Conservation (phyloP, 345 rosid species). For the Citrus medica region DNA sequence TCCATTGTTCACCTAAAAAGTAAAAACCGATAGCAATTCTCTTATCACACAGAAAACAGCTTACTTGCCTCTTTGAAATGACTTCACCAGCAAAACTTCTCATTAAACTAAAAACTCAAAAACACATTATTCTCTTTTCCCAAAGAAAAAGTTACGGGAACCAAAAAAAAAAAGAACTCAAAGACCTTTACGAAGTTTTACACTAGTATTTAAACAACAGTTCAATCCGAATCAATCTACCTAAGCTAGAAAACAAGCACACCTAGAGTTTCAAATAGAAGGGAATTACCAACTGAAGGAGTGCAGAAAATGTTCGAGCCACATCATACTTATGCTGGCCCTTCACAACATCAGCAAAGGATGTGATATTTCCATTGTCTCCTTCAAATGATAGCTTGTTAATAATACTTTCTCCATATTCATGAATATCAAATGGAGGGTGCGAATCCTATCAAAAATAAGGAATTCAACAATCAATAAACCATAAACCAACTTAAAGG, state of each 20-base stretch:
- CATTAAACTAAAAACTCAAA: not conserved
- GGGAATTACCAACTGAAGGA: constrained; percentile 84
- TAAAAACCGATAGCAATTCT: not conserved
- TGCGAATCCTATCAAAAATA: constrained; percentile 60
- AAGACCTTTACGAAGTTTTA: not conserved
- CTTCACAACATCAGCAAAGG: constrained; percentile 64
- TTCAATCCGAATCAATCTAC: not conserved
- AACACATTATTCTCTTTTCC: not conserved
- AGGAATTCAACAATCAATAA: not conserved
- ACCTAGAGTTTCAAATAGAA: not conserved
- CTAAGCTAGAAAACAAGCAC: not conserved
- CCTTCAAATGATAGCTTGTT: constrained; percentile 54
- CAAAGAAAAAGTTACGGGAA: no score
- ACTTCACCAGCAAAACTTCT: constrained; percentile 1
- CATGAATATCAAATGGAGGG: constrained; percentile 92
- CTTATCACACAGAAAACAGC: not conserved
- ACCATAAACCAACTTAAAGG: not conserved
- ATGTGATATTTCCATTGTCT: constrained; percentile 24
- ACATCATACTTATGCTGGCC: constrained; percentile 85
- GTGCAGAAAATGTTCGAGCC: constrained; percentile 91
- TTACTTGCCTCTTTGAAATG: not conserved
- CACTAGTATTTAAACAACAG: not conserved
- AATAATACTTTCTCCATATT: constrained; percentile 66
- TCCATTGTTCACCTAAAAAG: constrained; percentile 83
- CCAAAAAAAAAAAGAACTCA: not conserved